Evolutionary conservation across 2,329 filamentous ascomycete species (phyloP), one percentile per base, ranked within the genome.

Genomic region (Botrytis tulipae): DNA sequence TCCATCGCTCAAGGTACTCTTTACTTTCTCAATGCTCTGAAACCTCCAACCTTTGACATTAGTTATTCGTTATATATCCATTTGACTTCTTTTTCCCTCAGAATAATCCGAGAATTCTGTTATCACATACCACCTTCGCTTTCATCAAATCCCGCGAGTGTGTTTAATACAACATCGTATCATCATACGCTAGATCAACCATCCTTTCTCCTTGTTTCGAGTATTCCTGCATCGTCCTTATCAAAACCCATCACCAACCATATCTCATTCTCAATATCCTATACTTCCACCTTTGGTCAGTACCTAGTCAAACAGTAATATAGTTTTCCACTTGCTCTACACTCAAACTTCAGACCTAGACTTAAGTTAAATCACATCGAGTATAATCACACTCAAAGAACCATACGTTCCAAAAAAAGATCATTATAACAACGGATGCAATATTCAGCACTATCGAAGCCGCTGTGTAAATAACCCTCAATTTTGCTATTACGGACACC

Each of bases 101-200:
- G 4, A n/a, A 14, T 0, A 51, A 51, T n/a, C 48, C 25, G 10
- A 14, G 0, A n/a, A 51, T 51, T 51, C 22, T 12, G 22, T 25
- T 12, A 48, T 25, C 10, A 20, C 5, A 51, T 16, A n/a, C 5
- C 12, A 14, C 1, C 48, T 54, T n/a, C 25, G 14, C 4, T 12
- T 25, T n/a, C 3, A n/a, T 22, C 25, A 1, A 6, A 54, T 29
- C 14, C 14, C 2, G 1, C 25, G 14, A 16, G 25, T n/a, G 14
- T 7, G 4, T 54, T 29, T 2, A 8, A 7, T 1, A 29, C 5
- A 7, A 18, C 2, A 16, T 29, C 0, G 0, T 7, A 16, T 54
- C 25, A 54, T 3, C 25, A 16, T 8, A 54, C 14, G 14, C n/a
- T 7, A 54, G 0, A 29, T 29, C 1, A 3, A 54, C 0, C 14